Evolutionary conservation across 2,329 filamentous ascomycete species (phyloP).

Genomic region (Cadophora sp.): DNA sequence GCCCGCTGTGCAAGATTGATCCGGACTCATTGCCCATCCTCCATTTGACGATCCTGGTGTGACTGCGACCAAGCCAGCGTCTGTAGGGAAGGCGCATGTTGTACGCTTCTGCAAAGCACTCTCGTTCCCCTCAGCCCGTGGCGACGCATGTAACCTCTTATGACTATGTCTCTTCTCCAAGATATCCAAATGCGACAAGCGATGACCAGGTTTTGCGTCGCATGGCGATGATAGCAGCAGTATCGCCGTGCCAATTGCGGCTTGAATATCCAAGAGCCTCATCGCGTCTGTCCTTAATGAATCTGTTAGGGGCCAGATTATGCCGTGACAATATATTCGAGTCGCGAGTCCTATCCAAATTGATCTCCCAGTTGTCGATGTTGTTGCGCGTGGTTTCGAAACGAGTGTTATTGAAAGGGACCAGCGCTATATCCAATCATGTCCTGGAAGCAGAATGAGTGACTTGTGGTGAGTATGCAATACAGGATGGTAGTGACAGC

Average conservation of each 20-base stretch:
- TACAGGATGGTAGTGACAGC: background rate
- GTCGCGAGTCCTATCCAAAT: constrained; percentile 11
- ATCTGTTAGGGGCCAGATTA: constrained; percentile 18
- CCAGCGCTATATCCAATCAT: constrained; percentile 21
- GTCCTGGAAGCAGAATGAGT: constrained; percentile 21
- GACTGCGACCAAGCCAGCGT: constrained; percentile 71
- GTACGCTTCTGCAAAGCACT: constrained; percentile 38
- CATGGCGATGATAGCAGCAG: constrained; percentile 50
- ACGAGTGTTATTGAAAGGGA: constrained; percentile 15
- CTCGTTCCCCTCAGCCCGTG: constrained; percentile 25
- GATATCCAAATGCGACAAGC: constrained; percentile 38
- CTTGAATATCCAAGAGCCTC: constrained; percentile 59
- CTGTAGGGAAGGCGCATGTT: constrained; percentile 69
- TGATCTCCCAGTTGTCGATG: background rate
- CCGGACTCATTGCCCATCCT: constrained; percentile 82
- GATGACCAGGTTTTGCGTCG: constrained; percentile 38
- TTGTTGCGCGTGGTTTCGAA: constrained; percentile 11
- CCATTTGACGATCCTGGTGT: constrained; percentile 69
- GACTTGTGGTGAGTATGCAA: constrained; percentile 21
- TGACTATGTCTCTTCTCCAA: constrained; percentile 40
- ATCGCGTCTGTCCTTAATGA: constrained; percentile 48
- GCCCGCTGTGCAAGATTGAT: constrained; percentile 71
- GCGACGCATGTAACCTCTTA: constrained; percentile 36
- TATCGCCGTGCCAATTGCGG: constrained; percentile 56
- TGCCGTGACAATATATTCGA: constrained; percentile 7